phyloP scores from a whole-genome alignment of 2,329 filamentous ascomycete genomes.

The Fusarium neocosmosporiellum region DNA sequence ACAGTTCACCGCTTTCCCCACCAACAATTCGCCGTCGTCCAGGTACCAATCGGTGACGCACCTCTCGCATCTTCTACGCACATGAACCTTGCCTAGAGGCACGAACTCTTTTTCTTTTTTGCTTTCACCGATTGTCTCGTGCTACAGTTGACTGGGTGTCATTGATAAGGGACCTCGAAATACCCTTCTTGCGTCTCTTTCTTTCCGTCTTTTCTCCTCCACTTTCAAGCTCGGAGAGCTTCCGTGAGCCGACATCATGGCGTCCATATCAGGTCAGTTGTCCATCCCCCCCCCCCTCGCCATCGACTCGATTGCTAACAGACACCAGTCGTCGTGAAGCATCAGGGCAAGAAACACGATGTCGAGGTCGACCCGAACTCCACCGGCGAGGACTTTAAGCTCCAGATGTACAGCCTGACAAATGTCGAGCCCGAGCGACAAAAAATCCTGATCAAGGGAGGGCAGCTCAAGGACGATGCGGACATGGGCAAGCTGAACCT shows the following conservation, averaged over 20 bases:
- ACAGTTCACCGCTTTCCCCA: slow-evolving; percentile 43
- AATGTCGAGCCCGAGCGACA: slow-evolving; percentile 96
- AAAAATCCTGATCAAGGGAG: slow-evolving; percentile 94
- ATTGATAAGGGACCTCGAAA: not conserved
- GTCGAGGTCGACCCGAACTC: slow-evolving; percentile 88
- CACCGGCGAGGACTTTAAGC: slow-evolving; percentile 93
- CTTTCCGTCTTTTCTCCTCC: slow-evolving; percentile 1
- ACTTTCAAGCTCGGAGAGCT: slow-evolving; percentile 14
- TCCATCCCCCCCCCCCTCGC: slow-evolving; percentile 28
- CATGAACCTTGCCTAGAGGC: not conserved
- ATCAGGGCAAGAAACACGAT: slow-evolving; percentile 94
- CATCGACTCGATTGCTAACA: slow-evolving; percentile 29
- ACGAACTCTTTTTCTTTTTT: slow-evolving; percentile 5
- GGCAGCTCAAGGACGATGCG: slow-evolving; percentile 95
- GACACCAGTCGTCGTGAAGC: slow-evolving; percentile 84
- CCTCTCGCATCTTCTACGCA: slow-evolving; percentile 23
- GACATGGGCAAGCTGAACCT: slow-evolving; percentile 85
- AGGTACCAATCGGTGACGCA: slow-evolving; percentile 52
- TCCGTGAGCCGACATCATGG: slow-evolving; percentile 56
- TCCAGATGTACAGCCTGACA: slow-evolving; percentile 93
- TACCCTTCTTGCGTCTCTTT: not conserved
- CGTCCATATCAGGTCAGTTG: slow-evolving; percentile 64
- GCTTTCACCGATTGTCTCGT: not conserved
- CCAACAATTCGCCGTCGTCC: slow-evolving; percentile 34
- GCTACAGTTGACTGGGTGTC: not conserved